phyloP scores from a whole-genome alignment of 805 yeast genomes.

The Candida morakotiae region DNA sequence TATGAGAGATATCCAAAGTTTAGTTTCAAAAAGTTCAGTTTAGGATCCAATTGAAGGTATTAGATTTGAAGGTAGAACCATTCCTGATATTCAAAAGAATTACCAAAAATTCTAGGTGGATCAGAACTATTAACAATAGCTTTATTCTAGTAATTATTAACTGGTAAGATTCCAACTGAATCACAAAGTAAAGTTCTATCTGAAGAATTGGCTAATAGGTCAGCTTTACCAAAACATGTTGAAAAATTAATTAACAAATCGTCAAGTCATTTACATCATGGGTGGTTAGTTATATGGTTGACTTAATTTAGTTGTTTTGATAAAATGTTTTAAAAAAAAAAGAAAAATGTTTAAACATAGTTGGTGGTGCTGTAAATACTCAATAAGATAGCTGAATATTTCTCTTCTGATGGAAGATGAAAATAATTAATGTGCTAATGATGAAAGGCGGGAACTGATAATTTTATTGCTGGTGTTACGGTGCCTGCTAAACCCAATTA shows the following conservation, averaged over 20 bases:
- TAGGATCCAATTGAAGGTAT: constrained; percentile 76
- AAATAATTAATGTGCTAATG: too few species aligned
- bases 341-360: too few species aligned
- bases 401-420: too few species aligned
- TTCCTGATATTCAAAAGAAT: constrained; percentile 63
- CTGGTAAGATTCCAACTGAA: constrained; percentile 66
- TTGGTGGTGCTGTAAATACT: too few species aligned
- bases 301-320: constrained; percentile 81
- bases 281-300: constrained; percentile 86
- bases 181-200: constrained; percentile 55
- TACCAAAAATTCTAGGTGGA: constrained; percentile 58
- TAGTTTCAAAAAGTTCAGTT: constrained; percentile 78
- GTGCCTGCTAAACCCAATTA: too few species aligned
- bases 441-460: too few species aligned
- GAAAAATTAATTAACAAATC: constrained; percentile 56
- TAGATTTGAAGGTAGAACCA: constrained; percentile 73
- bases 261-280: constrained; percentile 69
- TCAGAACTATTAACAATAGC: constrained; percentile 70
- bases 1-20: constrained; percentile 72
- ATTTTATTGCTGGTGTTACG: too few species aligned
- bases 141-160: constrained; percentile 73
- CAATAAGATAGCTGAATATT: too few species aligned
- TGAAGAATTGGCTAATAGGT: constrained; percentile 60
- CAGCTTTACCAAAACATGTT: constrained; percentile 62
- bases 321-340: constrained; percentile 65